Evolutionary conservation across 345 rosid genomes (phyloP), one percentile per base, ranked within the genome.

Genomic region (Kernera saxatilis): DNA sequence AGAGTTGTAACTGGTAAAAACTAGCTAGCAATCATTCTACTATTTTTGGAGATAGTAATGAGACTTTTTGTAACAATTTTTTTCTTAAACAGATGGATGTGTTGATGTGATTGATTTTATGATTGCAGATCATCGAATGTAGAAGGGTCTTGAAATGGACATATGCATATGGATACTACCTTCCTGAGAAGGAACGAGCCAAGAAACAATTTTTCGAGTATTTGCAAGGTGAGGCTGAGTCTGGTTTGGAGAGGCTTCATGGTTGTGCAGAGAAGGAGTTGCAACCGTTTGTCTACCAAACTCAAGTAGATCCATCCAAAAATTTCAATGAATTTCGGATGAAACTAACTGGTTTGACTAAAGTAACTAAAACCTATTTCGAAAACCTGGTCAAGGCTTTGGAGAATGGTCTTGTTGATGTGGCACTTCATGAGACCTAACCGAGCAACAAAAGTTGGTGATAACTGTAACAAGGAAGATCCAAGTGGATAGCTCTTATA

Each of bases 141-240:
- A 84, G 96, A 43, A 84, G 96, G 72, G 96, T 87, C 23, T 77
- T 91, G 76, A 89, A 91, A 75, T 91, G 96, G 97, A 89, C 96
- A 27, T 91, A 81, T 79, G 86, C 93, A 26, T 91, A 89, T 78
- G 97, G 97, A 49, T 91, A 80, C 77, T 89, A 91, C 67, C 80
- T 89, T 12, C 84, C 83, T 44, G 81, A 81, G 58, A 71, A 78
- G 5, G 68, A 56, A 21, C 22, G 0, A 0, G 29, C 85, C 68
- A 64, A 94, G 80, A 12, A 77, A 79, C 82, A 63, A 25, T 82
- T 89, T 69, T 89, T 91, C 27, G 92, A 89, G 76, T 91, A 87
- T 76, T 57, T 91, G 72, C 97, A 91, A 85, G 93, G 80, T 0
- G 68, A 80, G 66, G 82, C 79, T 8, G 65, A 70, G 5, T 1